Conservation (phyloP, 352 stramenopile genomes). For the Blastocystis sp. region DNA sequence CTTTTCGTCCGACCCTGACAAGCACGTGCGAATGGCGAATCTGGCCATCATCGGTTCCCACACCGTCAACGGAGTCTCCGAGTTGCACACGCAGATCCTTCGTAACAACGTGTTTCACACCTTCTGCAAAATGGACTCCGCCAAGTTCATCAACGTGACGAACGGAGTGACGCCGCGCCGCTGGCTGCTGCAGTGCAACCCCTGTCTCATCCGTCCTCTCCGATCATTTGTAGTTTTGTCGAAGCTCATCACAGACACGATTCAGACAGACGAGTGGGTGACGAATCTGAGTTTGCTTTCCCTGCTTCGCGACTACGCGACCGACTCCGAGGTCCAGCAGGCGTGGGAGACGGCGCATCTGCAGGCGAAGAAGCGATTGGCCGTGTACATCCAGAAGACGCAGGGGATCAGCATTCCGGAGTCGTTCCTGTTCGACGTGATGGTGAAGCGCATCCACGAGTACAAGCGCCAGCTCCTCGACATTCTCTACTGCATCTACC, state of each 20-base stretch:
- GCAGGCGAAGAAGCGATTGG: constrained; percentile 54
- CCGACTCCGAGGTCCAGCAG: constrained; percentile 55
- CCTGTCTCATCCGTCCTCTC: neutral
- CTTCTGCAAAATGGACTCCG: constrained; percentile 57
- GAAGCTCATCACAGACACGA: constrained; percentile 53
- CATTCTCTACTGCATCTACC: constrained; percentile 58
- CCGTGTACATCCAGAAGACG: constrained; percentile 53
- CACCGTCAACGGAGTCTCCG: constrained; percentile 60
- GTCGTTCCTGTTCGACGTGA: constrained; percentile 53
- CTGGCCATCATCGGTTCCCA: constrained; percentile 58
- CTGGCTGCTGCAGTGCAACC: constrained; percentile 59
- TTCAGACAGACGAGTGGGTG: constrained; percentile 57
- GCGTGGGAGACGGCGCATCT: constrained; percentile 57
- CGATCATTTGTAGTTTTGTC: constrained; percentile 22
- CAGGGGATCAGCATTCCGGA: constrained; percentile 38
- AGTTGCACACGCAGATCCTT: constrained; percentile 59
- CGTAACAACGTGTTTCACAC: constrained; percentile 43
- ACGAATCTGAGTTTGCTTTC: constrained; percentile 51
- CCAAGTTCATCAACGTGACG: constrained; percentile 61
- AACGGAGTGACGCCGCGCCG: constrained; percentile 60
- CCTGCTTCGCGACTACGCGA: constrained; percentile 29
- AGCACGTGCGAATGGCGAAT: constrained; percentile 59
- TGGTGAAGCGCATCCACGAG: constrained; percentile 59
- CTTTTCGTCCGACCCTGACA: constrained; percentile 58
- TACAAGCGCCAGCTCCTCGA: constrained; percentile 61